Conservation (phyloP, 257 asterid species). For the Capsicum rhomboideum region DNA sequence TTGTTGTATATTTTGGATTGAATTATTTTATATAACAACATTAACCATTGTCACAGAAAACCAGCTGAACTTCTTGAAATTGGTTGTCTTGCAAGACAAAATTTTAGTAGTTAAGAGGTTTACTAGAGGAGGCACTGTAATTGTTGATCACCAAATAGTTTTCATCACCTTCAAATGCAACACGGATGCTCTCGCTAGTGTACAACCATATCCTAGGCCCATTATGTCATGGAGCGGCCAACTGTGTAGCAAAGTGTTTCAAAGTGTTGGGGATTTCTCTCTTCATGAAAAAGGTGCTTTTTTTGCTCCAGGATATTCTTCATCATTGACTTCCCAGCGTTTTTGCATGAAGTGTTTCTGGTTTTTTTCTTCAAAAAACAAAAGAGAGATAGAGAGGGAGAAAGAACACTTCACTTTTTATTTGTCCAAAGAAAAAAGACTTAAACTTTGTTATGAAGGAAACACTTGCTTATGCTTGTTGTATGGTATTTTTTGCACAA, state of each 20-base stretch:
- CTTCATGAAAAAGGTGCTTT: slow-evolving; percentile 81
- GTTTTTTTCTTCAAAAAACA: background rate
- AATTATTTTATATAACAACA: background rate
- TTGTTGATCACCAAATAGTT: slow-evolving; percentile 70
- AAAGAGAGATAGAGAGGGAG: too few species aligned
- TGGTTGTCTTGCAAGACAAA: slow-evolving; percentile 52
- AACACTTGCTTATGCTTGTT: background rate
- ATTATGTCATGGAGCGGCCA: slow-evolving; percentile 91
- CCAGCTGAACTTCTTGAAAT: slow-evolving; percentile 70
- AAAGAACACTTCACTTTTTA: background rate
- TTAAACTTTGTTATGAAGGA: background rate
- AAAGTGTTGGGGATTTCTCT: slow-evolving; percentile 57
- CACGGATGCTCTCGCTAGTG: slow-evolving; percentile 62
- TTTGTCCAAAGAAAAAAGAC: background rate
- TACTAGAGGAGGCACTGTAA: slow-evolving; percentile 94
- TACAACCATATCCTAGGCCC: slow-evolving; percentile 71
- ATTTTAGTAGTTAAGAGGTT: slow-evolving; percentile 80
- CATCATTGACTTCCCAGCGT: background rate
- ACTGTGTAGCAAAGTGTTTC: slow-evolving; percentile 50
- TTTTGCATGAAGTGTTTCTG: background rate
- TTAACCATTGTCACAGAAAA: slow-evolving; percentile 34
- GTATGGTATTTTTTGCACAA: background rate
- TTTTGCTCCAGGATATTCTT: background rate
- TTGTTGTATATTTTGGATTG: background rate
- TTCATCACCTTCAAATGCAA: slow-evolving; percentile 83